Evolutionary conservation across 2,329 filamentous ascomycete species (phyloP).

Genomic region (Diaporthe australafricana): DNA sequence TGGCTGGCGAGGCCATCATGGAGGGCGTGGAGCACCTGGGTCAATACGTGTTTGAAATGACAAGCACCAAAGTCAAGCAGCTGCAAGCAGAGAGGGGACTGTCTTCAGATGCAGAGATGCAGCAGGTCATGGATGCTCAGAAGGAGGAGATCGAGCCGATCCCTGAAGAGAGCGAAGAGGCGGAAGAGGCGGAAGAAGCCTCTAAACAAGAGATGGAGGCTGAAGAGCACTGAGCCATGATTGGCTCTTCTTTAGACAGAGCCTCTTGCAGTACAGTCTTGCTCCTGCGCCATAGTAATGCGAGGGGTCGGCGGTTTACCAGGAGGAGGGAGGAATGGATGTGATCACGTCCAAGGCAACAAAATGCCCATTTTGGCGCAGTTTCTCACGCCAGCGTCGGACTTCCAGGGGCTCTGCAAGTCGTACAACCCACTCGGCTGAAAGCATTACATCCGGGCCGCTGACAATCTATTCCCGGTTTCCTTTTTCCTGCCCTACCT

Average conservation of each 20-base stretch:
- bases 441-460: background rate
- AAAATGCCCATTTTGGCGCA: background rate
- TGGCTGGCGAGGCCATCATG: conserved; percentile 77
- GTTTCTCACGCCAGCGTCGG: background rate
- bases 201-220: conserved; percentile 45
- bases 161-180: conserved; percentile 44
- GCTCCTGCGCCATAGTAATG: background rate
- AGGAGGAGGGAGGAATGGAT: background rate
- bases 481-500: background rate
- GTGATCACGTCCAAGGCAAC: background rate
- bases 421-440: background rate
- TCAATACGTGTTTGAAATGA: conserved; percentile 98
- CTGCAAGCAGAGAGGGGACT: conserved; percentile 54
- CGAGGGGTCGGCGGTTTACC: background rate
- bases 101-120: conserved; percentile 42
- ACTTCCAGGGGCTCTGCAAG: background rate
- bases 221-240: conserved; percentile 42
- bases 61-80: conserved; percentile 69
- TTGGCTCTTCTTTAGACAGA: conserved; percentile 9
- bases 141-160: conserved; percentile 43
- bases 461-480: too few relatives aligned
- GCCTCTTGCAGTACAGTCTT: background rate
- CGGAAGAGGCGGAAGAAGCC: conserved; percentile 43
- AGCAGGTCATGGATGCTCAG: conserved; percentile 39
- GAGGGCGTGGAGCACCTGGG: conserved; percentile 93